Percentiles rank a stretch among this genome's conserved stretches.
These are phyloP conservation scores for Euryodendron excelsum DNA, from an alignment of 148 eudicot species.

Conservation along the genomic window DNA sequence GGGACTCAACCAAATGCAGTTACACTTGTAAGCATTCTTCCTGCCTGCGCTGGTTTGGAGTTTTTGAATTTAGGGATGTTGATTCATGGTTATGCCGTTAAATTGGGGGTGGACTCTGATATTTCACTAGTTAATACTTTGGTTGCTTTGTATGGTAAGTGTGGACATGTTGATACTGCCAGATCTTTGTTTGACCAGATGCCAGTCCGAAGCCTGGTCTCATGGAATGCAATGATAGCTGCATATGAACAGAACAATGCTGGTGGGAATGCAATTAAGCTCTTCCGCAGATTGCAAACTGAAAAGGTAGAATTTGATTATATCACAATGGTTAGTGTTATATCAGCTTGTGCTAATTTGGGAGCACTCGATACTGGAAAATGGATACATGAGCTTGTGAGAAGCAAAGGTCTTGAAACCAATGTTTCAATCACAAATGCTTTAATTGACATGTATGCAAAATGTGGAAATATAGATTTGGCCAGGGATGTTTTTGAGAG, in stretches of 20 bases:
- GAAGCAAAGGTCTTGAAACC: slow-evolving; percentile 24
- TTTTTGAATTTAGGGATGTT: slow-evolving; percentile 15
- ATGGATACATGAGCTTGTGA: slow-evolving; percentile 26
- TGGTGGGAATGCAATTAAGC: slow-evolving; percentile 15
- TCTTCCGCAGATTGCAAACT: slow-evolving; percentile 16
- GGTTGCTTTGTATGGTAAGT: slow-evolving; percentile 17
- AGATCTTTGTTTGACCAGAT: slow-evolving; percentile 22
- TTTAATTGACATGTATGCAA: slow-evolving; percentile 25
- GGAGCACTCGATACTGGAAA: slow-evolving; percentile 23
- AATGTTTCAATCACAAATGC: slow-evolving; percentile 26
- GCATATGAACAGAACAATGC: slow-evolving; percentile 25
- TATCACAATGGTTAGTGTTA: slow-evolving; percentile 27
- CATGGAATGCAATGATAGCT: slow-evolving; percentile 39
- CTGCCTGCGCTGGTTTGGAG: slow-evolving; percentile 24
- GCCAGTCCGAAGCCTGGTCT: slow-evolving; percentile 20
- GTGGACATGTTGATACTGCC: slow-evolving; percentile 22
- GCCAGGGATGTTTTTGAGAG: slow-evolving; percentile 19
- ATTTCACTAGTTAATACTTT: slow-evolving; percentile 12
- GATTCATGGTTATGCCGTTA: slow-evolving; percentile 19
- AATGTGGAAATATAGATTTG: slow-evolving; percentile 23
- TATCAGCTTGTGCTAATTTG: slow-evolving; percentile 27
- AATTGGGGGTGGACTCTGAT: slow-evolving; percentile 9
- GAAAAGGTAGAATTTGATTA: slow-evolving; percentile 17
- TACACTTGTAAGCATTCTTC: slow-evolving; percentile 21
- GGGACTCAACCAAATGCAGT: slow-evolving; percentile 20